Percentiles rank a stretch among this genome's conserved stretches.
Evolutionary conservation across 495 filamentous ascomycete species (phyloP).

Genomic region (Glonium stellatum): DNA sequence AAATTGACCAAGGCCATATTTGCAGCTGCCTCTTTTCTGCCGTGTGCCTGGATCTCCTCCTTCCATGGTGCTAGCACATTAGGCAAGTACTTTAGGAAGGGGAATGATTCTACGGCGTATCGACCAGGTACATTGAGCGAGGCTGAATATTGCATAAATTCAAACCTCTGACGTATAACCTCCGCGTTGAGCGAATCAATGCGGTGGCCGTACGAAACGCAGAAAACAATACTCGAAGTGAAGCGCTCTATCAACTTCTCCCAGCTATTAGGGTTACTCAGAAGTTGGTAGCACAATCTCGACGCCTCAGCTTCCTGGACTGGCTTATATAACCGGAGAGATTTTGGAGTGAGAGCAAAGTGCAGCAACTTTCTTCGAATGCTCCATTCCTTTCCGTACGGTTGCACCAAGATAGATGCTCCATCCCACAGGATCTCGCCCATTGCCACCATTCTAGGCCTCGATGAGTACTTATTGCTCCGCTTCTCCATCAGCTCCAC

Average conservation of each 20-base stretch:
- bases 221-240: constrained; percentile 57
- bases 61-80: constrained; percentile 54
- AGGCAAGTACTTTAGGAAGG: constrained; percentile 47
- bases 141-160: constrained; percentile 53
- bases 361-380: constrained; percentile 37
- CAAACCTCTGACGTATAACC: constrained; percentile 46
- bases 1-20: constrained; percentile 48
- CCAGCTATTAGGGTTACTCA: constrained; percentile 37
- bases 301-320: constrained; percentile 40
- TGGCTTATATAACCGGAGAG: constrained; percentile 20
- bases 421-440: constrained; percentile 44
- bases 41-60: constrained; percentile 46
- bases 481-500: constrained; percentile 51
- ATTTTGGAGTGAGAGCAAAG: constrained; percentile 44
- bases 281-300: constrained; percentile 33
- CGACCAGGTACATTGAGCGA: constrained; percentile 56
- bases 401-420: constrained; percentile 43
- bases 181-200: constrained; percentile 49
- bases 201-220: constrained; percentile 55
- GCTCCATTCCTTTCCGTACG: constrained; percentile 38
- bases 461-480: constrained; percentile 47
- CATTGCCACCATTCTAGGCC: constrained; percentile 47
- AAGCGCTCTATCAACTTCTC: constrained; percentile 59
- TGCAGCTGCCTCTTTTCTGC: constrained; percentile 44
- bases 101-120: constrained; percentile 52